A percentile compares a stretch with the other conserved stretches of the same genome.
These are phyloP conservation scores for Lasiosphaeriaceae sp. DNA, from an alignment of 495 filamentous ascomycete species.

Conservation along the genomic window DNA sequence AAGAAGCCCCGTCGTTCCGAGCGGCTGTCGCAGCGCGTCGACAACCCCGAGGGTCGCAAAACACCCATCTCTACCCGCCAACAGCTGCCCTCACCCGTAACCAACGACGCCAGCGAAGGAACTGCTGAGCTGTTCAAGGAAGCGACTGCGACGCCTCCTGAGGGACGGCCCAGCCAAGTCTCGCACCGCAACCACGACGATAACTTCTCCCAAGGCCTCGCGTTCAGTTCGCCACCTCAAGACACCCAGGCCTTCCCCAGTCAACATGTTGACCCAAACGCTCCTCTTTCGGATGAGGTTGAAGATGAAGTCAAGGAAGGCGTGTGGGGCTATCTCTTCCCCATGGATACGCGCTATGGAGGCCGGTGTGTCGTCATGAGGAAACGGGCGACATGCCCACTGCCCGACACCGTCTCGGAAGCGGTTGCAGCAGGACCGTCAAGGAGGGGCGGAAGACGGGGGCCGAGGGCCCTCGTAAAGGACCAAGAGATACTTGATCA, in stretches of 20 bases:
- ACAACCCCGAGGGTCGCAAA: constrained; percentile 33
- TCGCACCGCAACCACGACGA: constrained; percentile 38
- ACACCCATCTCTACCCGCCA: constrained; percentile 58
- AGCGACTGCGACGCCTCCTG: constrained; percentile 66
- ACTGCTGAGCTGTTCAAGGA: constrained; percentile 59
- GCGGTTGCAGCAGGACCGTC: constrained; percentile 8
- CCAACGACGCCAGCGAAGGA: constrained; percentile 58
- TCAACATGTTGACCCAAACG: constrained; percentile 73
- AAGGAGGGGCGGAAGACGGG: constrained; percentile 31
- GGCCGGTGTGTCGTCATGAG: constrained; percentile 67
- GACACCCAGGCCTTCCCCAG: constrained; percentile 65
- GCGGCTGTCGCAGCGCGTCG: constrained; percentile 48
- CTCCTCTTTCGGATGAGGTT: constrained; percentile 73
- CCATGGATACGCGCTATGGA: constrained; percentile 64
- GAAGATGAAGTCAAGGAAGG: constrained; percentile 84
- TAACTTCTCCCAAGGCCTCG: constrained; percentile 42
- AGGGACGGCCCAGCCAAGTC: constrained; percentile 55
- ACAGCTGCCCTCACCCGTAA: constrained; percentile 81
- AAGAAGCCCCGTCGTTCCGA: constrained; percentile 69
- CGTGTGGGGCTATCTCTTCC: constrained; percentile 93
- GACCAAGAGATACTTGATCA: constrained; percentile 58
- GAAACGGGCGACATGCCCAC: constrained; percentile 61
- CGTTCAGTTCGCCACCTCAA: constrained; percentile 52
- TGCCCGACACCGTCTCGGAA: constrained; percentile 36
- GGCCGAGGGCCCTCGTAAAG: constrained; percentile 38